Evolutionary conservation across 1,284 basidiomycete species (phyloP), one percentile per base, ranked within the genome.

Genomic region (Cutaneotrichosporon cavernicola): DNA sequence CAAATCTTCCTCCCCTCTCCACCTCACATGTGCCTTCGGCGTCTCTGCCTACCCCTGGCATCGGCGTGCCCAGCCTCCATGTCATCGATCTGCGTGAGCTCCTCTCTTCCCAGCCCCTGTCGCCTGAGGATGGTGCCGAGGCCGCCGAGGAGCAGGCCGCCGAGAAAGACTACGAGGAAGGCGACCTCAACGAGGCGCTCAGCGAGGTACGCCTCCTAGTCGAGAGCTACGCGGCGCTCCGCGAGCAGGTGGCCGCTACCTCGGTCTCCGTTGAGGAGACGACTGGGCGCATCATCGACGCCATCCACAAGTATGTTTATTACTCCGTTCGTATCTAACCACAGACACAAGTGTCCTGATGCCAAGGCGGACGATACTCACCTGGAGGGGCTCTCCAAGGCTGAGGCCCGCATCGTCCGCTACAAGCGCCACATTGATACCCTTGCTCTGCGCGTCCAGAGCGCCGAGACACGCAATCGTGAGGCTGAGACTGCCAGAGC

Each of bases 311-410:
- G 65, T 66, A 9, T 52, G 65, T 61, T 16, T 1, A 21, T 5
- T 22, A 11, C 13, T 16, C 13, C 13, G 5, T 13, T 16, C 13
- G 16, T 5, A 40, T 16, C 58, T 60, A 11, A 65, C 31, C 7
- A 3, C 40, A 65, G 61, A 14, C 64, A 65, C 55, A 47, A 57
- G 11, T 62, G 64, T 11, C 10, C 47, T 4, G 50, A 22, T 9
- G 14, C 13, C 14, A 32, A 55, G 53, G 53, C 32, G 16, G 22
- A n/a, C 55, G 36, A 56, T 21, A 40, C 11, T 2, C 31, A 56
- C 10, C 6, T 9, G 47, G 47, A 51, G 18, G 59, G 51, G 22
- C 31, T 61, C 4, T 30, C 32, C 10, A 34, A 31, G 18, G 38
- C 21, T 10, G 22, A 51, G 1, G 21, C 57, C n/a, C 56, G 56